These are phyloP conservation scores for Metschnikowia drakensbergensis DNA, from an alignment of 805 yeast genomes.

Conservation along the genomic window DNA sequence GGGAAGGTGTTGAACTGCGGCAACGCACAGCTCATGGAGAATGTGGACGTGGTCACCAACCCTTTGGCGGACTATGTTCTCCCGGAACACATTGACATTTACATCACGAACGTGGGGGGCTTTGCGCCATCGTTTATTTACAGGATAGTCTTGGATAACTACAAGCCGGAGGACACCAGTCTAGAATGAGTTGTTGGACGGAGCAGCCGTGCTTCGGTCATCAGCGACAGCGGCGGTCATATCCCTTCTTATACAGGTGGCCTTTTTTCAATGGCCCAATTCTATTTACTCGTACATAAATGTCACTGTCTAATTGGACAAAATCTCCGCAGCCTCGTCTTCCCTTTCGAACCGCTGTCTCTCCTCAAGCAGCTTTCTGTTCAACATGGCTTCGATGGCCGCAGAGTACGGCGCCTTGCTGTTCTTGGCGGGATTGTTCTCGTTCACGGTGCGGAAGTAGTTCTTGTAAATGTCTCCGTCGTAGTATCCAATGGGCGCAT, in stretches of 20 bases:
- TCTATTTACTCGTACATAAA: no score
- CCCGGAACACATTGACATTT: conserved; percentile 92
- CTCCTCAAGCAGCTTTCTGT: conserved; percentile 32
- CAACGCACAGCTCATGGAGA: conserved; percentile 63
- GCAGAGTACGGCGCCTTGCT: conserved; percentile 61
- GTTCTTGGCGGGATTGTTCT: conserved; percentile 45
- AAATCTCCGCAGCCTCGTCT: conserved; percentile 30
- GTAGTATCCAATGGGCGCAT: conserved; percentile 76
- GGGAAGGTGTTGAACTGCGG: conserved; percentile 82
- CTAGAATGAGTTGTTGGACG: no score
- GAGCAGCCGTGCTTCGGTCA: no score
- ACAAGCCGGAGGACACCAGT: conserved; percentile 76
- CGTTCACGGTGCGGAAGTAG: conserved; percentile 57
- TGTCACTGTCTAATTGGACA: conserved; percentile 15
- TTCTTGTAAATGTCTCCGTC: conserved; percentile 82
- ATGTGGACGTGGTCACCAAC: conserved; percentile 72
- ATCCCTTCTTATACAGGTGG: no score
- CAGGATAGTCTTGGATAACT: conserved; percentile 91
- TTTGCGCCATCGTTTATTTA: conserved; percentile 94
- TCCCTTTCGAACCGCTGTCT: conserved; percentile 39
- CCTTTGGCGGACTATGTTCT: conserved; percentile 88
- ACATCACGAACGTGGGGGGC: conserved; percentile 93
- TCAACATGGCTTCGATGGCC: conserved; percentile 39
- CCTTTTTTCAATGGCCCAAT: background rate
- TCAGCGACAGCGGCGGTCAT: no score